Percentiles rank a stretch among this genome's conserved stretches.
Conservation (phyloP, 2,329 filamentous ascomycete species). For the Cladosporium austrohemisphaericum region DNA sequence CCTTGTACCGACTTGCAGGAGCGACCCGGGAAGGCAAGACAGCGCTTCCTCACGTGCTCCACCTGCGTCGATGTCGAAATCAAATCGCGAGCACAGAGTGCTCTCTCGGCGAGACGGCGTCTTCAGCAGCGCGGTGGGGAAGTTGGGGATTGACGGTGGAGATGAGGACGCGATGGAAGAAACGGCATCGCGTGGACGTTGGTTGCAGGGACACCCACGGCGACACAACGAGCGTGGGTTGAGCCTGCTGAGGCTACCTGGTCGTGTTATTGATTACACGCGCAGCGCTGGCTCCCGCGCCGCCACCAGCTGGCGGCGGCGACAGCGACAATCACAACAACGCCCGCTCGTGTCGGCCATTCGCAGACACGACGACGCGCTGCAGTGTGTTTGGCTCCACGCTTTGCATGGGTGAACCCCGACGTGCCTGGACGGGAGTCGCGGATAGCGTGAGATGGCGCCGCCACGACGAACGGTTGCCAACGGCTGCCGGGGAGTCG, state of each 20-base stretch:
- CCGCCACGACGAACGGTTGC: conserved; percentile 4
- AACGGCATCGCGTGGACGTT: conserved; percentile 8
- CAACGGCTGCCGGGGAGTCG: conserved; percentile 4
- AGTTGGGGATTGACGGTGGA: conserved; percentile 9
- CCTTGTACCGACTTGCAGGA: conserved; percentile 14
- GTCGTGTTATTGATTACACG: conserved; percentile 2
- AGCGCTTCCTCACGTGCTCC: conserved; percentile 13
- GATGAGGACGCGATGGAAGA: conserved; percentile 1
- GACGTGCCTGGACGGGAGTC: conserved; percentile 1
- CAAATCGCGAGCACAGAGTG: conserved; percentile 7
- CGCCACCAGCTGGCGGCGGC: conserved; percentile 2
- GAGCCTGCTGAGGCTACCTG: conserved; percentile 3
- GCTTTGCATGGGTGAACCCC: conserved; percentile 10
- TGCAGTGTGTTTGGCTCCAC: conserved; percentile 14
- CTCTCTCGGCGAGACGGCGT: conserved; percentile 2
- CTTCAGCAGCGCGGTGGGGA: conserved; percentile 12
- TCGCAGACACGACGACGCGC: conserved; percentile 10
- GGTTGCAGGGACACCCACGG: conserved; percentile 4
- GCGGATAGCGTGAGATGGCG: conserved; percentile 14
- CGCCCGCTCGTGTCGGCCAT: conserved; percentile 4
- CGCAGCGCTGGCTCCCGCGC: conserved; percentile 5
- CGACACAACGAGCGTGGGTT: conserved; percentile 8
- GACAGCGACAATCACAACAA: conserved; percentile 5
- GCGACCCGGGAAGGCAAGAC: conserved; percentile 10
- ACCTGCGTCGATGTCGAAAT: conserved; percentile 12